Percentiles rank a stretch among this genome's conserved stretches.
Evolutionary conservation across 108 stramenopile species (phyloP).

Genomic region (Nitzschia sp.): DNA sequence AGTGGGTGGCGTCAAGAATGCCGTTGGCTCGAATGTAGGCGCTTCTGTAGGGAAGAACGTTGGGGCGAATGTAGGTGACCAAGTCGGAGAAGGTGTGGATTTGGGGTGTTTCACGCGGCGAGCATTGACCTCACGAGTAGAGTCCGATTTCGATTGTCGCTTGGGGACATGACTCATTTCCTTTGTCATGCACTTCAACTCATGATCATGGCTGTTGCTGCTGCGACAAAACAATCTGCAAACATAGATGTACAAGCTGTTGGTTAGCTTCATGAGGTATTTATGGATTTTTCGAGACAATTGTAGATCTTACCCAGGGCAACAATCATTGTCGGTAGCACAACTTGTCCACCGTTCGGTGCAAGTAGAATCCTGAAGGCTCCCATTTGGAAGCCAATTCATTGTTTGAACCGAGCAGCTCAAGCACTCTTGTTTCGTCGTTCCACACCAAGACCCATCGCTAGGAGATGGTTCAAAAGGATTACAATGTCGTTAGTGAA

Average conservation of each 20-base stretch:
- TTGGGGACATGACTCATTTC: no score
- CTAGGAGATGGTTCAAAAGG: not conserved
- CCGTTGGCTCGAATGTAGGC: not conserved
- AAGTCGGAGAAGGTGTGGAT: not conserved
- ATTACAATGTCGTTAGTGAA: not conserved
- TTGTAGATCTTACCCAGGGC: not conserved
- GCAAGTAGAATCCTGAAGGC: not conserved
- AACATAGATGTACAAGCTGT: no score
- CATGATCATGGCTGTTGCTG: no score
- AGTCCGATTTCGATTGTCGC: no score
- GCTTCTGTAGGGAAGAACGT: not conserved
- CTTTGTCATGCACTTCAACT: no score
- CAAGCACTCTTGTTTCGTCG: not conserved
- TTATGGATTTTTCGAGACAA: no score
- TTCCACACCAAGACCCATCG: slow-evolving; percentile 1
- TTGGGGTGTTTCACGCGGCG: not conserved
- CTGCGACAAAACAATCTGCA: no score
- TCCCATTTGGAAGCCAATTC: not conserved
- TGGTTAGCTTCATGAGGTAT: no score
- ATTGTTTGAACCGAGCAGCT: not conserved
- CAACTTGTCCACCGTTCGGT: not conserved
- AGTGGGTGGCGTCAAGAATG: not conserved
- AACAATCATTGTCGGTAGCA: not conserved
- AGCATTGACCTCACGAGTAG: no score
- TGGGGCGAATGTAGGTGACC: slow-evolving; percentile 6